phyloP scores from a whole-genome alignment of 805 yeast species.

The Ogataea dorogensis region DNA sequence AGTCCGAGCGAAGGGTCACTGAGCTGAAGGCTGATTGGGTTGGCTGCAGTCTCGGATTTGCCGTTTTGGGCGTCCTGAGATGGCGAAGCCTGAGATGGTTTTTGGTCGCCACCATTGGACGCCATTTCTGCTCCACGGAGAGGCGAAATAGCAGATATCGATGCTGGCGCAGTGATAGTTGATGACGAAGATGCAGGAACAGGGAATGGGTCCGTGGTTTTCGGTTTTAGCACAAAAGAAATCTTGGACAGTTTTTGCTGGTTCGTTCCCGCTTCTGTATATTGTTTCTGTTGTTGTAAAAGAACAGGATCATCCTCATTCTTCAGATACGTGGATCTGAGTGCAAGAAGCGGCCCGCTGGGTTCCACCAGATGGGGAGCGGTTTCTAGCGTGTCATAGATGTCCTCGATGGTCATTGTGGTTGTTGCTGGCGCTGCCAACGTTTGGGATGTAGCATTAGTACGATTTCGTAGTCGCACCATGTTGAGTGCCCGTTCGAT shows the following conservation, averaged over 20 bases:
- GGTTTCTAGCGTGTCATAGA: slow-evolving; percentile 60
- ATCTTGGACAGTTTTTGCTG: slow-evolving; percentile 27
- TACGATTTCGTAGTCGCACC: slow-evolving; percentile 57
- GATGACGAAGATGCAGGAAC: slow-evolving; percentile 20
- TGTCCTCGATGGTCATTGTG: slow-evolving; percentile 62
- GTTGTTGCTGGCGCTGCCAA: slow-evolving; percentile 26
- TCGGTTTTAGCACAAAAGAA: slow-evolving; percentile 29
- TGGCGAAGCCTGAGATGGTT: slow-evolving; percentile 1
- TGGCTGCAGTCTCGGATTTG: slow-evolving; percentile 7
- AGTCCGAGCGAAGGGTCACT: slow-evolving; percentile 36
- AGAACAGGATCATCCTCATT: slow-evolving; percentile 52
- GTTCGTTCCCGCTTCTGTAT: slow-evolving; percentile 9
- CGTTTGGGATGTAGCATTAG: neutral
- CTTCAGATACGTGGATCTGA: slow-evolving; percentile 47
- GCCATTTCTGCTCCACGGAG: slow-evolving; percentile 3
- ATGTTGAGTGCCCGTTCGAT: slow-evolving; percentile 74
- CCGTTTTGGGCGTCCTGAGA: slow-evolving; percentile 7
- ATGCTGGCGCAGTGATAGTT: slow-evolving; percentile 19
- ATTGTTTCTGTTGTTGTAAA: slow-evolving; percentile 18
- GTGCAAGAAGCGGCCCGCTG: slow-evolving; percentile 54
- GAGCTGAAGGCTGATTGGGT: slow-evolving; percentile 26
- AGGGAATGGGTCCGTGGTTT: slow-evolving; percentile 4
- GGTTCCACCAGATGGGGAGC: slow-evolving; percentile 70
- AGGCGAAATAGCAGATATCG: slow-evolving; percentile 15
- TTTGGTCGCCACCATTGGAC: slow-evolving; percentile 6